A percentile compares a stretch with the other conserved stretches of the same genome.
phyloP scores from a whole-genome alignment of 1,139 yeast species.

The Debaryomyces psychrophilus region DNA sequence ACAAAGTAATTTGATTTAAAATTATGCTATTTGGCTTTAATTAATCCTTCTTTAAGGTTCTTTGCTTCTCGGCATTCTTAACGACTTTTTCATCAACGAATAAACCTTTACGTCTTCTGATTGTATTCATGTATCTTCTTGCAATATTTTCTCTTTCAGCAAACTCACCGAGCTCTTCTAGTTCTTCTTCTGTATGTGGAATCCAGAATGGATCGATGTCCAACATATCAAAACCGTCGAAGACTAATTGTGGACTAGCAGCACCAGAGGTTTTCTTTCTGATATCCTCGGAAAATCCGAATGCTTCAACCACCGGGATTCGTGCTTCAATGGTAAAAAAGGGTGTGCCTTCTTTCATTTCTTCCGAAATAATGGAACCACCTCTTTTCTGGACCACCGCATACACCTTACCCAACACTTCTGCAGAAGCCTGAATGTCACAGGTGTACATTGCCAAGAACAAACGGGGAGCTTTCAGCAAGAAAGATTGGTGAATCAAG shows the following conservation, averaged over 20 bases:
- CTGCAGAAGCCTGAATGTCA: constrained; percentile 94
- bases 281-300: constrained; percentile 94
- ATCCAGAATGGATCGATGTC: constrained; percentile 99
- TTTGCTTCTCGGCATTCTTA: constrained; percentile 88
- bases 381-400: constrained; percentile 90
- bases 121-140: constrained; percentile 76
- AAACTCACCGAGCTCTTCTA: constrained; percentile 88
- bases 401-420: constrained; percentile 92
- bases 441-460: constrained; percentile 92
- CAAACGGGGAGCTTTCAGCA: constrained; percentile 84
- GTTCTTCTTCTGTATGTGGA: constrained; percentile 96
- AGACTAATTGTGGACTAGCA: constrained; percentile 93
- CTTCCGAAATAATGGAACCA: constrained; percentile 86
- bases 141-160: constrained; percentile 95
- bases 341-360: constrained; percentile 97
- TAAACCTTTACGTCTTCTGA: constrained; percentile 86
- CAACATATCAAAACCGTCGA: constrained; percentile 82
- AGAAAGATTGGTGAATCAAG: constrained; percentile 66
- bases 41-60: constrained; percentile 71
- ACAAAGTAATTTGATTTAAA: neutral
- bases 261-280: constrained; percentile 95
- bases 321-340: constrained; percentile 85
- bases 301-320: constrained; percentile 93
- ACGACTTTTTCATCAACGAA: constrained; percentile 89
- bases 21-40: neutral